Base-by-base conservation (phyloP, 352 stramenopile species). In the Achlya hypogyna region DNA sequence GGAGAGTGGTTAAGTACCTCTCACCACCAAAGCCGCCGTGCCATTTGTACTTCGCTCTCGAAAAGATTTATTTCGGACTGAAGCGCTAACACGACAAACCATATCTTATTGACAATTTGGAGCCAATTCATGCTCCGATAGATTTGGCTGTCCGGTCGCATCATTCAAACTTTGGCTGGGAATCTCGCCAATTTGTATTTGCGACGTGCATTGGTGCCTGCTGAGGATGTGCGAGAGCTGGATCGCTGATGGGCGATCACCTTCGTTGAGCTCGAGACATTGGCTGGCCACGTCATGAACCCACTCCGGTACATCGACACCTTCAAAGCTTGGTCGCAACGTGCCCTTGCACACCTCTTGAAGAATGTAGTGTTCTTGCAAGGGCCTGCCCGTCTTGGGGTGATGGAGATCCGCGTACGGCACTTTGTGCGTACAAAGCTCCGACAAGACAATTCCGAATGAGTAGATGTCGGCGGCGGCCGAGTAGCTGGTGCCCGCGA, bases 351-450 rank as follows among this genome's bases (percentile, higher is more conserved):
- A 34, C 6, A 54, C 49, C 29, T 54, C 49, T 6, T 16, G 23
- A 6, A 54, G 16, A 12, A 54, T 34, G 29, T 54, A 54, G 29
- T 54, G 49, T 54, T 54, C 6, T 16, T 28, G 23, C 49, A 54
- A 14, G 6, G 29, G 6, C 6, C 16, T 54, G 23, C 34, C 34
- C 9, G 54, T 63, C 20, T 51, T 23, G 5, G 66, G 49, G n/a
- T 71, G 54, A 2, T 70, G 69, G 2, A 75, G 59, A 5, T 82
- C 73, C 4, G 77, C 70, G 62, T 89, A 87, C 6, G 79, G 81
- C 2, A 86, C 63, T 18, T 58, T 43, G 34, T 85, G 78, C 9
- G 75, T 78, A 42, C 86, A 79, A 45, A 89, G 68, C 53, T 89
- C 79, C 0, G 74, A 78, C 0, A 89, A 49, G 40, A 88, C 63